Base-by-base conservation (phyloP, 1,284 basidiomycete species). In the Ustilago bromivora region DNA sequence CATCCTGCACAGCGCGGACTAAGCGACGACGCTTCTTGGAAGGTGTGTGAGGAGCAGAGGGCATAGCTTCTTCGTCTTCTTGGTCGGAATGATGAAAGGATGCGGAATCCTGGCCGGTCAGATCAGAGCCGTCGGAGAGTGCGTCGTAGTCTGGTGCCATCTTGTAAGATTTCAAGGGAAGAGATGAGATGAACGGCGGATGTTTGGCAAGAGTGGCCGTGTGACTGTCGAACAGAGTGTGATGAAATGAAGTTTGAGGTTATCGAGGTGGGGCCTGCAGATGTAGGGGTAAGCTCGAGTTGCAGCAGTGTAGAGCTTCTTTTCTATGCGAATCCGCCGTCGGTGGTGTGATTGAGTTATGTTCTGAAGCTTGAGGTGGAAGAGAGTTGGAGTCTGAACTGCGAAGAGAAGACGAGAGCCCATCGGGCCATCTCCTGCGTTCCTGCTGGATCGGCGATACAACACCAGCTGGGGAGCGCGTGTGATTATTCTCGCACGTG, bases 71-170 rank as follows among this genome's bases (percentile, higher is more conserved):
- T n/a, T 46, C 19, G 43, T 46, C 43, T 12, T 66, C 43, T 12
- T 66, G 57, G 46, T 67, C 65, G 57, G 56, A 49, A 10, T 56
- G 46, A 28, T 72, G 64, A 12, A 35, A 49, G 15, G 43, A 32
- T 23, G 53, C 34, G 2, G 66, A 57, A 5, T 61, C 60, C 38
- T 74, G 66, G 15, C 74, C 75, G 2, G 75, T 79, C 13, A 72
- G 64, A 4, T 79, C 73, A 59, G 55, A 59, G 53, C 57, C 75
- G 19, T 77, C 75, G 2, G 70, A 72, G n/a, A 77, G 66, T 2
- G 69, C 66, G 46, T 69, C 74, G 59, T 56, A 76, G 54, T 71
- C 73, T 17, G 68, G 17, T 9, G 59, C 52, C 65, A 64, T 68
- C 41, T 7, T 60, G 40, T 38, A 7, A 32, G 17, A 13, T 46